phyloP scores from a whole-genome alignment of 305 asterid species.

The Solanum chacoense region DNA sequence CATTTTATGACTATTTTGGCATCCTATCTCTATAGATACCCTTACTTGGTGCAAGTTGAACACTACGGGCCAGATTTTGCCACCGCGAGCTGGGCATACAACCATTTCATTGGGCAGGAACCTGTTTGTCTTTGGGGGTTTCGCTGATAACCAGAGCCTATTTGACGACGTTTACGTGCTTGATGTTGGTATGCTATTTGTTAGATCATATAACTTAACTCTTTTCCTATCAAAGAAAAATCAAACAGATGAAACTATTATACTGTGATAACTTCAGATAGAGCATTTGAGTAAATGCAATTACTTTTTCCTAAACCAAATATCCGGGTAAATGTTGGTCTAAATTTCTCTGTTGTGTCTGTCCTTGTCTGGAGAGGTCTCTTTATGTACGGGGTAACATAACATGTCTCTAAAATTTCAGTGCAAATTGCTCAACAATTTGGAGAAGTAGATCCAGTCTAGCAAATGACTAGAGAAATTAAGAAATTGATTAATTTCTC shows the following conservation, averaged over 20 bases:
- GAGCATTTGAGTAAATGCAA: neutral
- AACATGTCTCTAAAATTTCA: neutral
- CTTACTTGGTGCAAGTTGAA: constrained; percentile 87
- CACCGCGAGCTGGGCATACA: constrained; percentile 98
- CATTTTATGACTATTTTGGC: constrained; percentile 11
- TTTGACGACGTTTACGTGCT: constrained; percentile 80
- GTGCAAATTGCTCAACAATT: neutral
- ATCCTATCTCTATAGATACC: constrained; percentile 47
- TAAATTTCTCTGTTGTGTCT: neutral
- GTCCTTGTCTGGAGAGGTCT: neutral
- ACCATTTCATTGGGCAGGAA: constrained; percentile 65
- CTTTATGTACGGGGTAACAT: neutral
- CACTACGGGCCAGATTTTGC: constrained; percentile 72
- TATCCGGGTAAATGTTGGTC: neutral
- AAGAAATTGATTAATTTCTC: neutral
- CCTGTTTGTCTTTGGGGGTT: constrained; percentile 90
- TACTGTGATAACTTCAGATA: neutral
- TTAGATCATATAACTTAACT: neutral
- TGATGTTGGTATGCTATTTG: constrained; percentile 57
- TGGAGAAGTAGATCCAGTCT: neutral
- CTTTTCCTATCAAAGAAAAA: neutral
- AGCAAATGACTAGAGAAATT: neutral
- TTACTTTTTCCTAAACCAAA: neutral
- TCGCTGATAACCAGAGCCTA: constrained; percentile 78
- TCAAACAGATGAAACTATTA: neutral